Evolutionary conservation across 805 yeast genomes (phyloP).

Genomic region (Tetrapisispora nanseiensis): DNA sequence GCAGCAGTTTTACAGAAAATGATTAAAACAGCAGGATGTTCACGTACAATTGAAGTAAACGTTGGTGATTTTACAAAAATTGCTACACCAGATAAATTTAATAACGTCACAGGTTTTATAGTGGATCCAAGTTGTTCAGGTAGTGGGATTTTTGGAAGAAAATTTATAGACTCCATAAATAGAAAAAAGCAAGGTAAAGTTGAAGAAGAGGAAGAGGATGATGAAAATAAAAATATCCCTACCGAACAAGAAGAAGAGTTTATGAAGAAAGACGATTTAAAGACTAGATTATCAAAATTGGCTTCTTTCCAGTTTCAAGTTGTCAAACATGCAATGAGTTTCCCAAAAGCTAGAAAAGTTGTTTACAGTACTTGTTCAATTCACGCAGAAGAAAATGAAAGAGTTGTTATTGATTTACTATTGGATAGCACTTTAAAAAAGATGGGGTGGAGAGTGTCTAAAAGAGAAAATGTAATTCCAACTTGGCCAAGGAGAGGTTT

Average conservation of each 20-base stretch:
- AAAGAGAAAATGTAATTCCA: slow-evolving; percentile 59
- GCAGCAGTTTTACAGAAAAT: slow-evolving; percentile 61
- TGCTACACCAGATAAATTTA: slow-evolving; percentile 41
- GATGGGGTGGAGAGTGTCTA: slow-evolving; percentile 66
- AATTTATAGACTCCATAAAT: slow-evolving; percentile 40
- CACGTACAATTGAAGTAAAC: slow-evolving; percentile 35
- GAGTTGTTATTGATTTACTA: slow-evolving; percentile 74
- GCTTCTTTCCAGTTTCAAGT: slow-evolving; percentile 83
- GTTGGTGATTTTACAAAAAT: slow-evolving; percentile 39
- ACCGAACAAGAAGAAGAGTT: slow-evolving; percentile 41
- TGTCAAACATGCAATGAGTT: slow-evolving; percentile 77
- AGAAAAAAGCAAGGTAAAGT: slow-evolving; percentile 10
- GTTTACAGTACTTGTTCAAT: slow-evolving; percentile 95
- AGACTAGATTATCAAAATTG: slow-evolving; percentile 45
- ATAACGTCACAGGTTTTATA: slow-evolving; percentile 64
- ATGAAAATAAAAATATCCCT: slow-evolving; percentile 16
- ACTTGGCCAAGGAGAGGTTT: slow-evolving; percentile 82
- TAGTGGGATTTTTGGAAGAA: slow-evolving; percentile 92
- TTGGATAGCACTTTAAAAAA: slow-evolving; percentile 52
- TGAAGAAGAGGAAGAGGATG: slow-evolving; percentile 1
- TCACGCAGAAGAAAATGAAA: slow-evolving; percentile 88
- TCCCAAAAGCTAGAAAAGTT: slow-evolving; percentile 66
- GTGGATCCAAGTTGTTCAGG: slow-evolving; percentile 99
- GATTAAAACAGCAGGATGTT: slow-evolving; percentile 70
- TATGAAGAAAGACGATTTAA: slow-evolving; percentile 36